Evolutionary conservation across 768 basidiomycete species (phyloP), one percentile per base, ranked within the genome.

Genomic region (Phlegmacium glaucopus): DNA sequence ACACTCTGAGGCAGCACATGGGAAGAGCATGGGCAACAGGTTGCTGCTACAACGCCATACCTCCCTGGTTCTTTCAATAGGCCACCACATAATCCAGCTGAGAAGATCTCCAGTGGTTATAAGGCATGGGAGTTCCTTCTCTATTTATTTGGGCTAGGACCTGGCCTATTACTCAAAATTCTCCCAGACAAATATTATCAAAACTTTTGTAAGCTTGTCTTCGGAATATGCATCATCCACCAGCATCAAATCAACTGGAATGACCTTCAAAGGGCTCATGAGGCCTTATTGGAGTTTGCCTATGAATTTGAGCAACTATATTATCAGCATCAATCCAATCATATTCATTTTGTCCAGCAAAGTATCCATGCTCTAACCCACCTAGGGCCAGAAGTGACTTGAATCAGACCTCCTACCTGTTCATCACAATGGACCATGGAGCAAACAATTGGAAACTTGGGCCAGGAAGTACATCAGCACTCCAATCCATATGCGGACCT

Each of bases 51-150:
- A 1, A 59, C 56, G 0, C 57, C 53, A 2, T 72, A 66, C 43
- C 53, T 75, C n/a, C 72, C 72, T 16, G 61, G 63, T 1, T 72
- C 65, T 0, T 74, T 72, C 57, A 67, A 72, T 51, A 59, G 66
- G 5, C 65, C 71, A 6, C 76, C 72, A 2, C 63, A 69, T 0
- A 70, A 76, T 47, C 59, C 60, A n/a, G 70, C 70, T 0, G 57
- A 67, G 35, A 75, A 75, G 47, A 63, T 75, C 3, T 57, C 44
- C 51, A 62, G 56, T 16, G 60, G 63, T 0, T 67, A 66, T 48
- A 67, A 67, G 35, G 64, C 59, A 3, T 56, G 51, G 48, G 62
- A 64, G 34, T 66, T 45, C n/a, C 35, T 62, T 9, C 47, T 60
- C 0, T 68, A 64, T 29, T n/a, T 66, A 3, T 66, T 46, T 45